Percentiles rank a stretch among this genome's conserved stretches.
Conservation (phyloP, 2,329 filamentous ascomycete species). For the Claviceps sp. region DNA sequence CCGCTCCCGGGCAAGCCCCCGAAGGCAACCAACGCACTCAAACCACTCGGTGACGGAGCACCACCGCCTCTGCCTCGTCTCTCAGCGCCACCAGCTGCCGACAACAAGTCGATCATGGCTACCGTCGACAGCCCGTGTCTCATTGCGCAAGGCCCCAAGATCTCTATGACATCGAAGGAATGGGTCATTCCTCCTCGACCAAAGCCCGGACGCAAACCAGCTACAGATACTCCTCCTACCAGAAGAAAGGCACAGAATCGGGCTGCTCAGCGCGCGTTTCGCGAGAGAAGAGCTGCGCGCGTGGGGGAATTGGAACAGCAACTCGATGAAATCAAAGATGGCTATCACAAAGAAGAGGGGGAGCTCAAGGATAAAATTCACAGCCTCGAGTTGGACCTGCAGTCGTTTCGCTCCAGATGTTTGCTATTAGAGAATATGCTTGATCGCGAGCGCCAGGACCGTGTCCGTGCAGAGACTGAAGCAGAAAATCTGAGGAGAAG, state of each 20-base stretch:
- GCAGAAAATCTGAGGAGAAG: constrained; percentile 21
- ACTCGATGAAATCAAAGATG: constrained; percentile 46
- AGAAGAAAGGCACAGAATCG: constrained; percentile 93
- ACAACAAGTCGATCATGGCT: constrained; percentile 35
- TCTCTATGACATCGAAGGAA: constrained; percentile 64
- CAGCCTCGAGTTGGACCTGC: constrained; percentile 50
- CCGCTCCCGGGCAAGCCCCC: constrained; percentile 12
- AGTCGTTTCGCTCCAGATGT: constrained; percentile 50
- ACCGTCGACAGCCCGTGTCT: constrained; percentile 30
- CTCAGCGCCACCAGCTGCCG: constrained; percentile 17
- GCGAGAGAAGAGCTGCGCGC: constrained; percentile 72
- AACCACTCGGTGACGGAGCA: constrained; percentile 14
- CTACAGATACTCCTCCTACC: constrained; percentile 81
- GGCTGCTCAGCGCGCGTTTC: constrained; percentile 79
- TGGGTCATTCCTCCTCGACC: constrained; percentile 76
- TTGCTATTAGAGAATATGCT: constrained; percentile 50
- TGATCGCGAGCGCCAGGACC: constrained; percentile 40
- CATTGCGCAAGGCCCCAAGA: constrained; percentile 29
- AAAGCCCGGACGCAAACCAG: constrained; percentile 86
- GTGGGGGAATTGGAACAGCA: constrained; percentile 64
- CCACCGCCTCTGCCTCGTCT: constrained; percentile 15
- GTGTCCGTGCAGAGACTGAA: constrained; percentile 29
- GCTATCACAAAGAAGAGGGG: constrained; percentile 41
- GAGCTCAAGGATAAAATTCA: constrained; percentile 44
- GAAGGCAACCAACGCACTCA: constrained; percentile 8